Evolutionary conservation across 139 green algal species (phyloP).

Genomic region (Micractinium conductrix): DNA sequence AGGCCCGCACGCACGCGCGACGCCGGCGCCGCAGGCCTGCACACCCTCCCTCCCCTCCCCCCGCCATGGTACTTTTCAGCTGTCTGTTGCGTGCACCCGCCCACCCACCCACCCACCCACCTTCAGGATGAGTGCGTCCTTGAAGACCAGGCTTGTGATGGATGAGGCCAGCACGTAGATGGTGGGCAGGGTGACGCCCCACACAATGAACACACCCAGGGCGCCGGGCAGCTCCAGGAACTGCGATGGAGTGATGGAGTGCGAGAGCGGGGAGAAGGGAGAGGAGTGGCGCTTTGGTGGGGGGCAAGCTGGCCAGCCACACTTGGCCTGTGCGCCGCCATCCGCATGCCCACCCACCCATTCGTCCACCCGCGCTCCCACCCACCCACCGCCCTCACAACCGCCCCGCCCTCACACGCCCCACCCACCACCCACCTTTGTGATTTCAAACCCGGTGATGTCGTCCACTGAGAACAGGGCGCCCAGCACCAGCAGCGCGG

Average conservation of each 20-base stretch:
- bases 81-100: too few species aligned
- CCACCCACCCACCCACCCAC: too few species aligned
- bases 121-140: constrained; percentile 83
- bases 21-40: too few species aligned
- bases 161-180: constrained; percentile 79
- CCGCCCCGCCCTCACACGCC: constrained; percentile 30
- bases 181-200: constrained; percentile 83
- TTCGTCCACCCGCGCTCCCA: too few species aligned
- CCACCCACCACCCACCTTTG: constrained; percentile 38
- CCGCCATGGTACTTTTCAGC: too few species aligned
- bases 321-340: too few species aligned
- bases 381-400: too few species aligned
- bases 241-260: not conserved
- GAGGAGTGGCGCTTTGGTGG: too few species aligned
- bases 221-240: constrained; percentile 78
- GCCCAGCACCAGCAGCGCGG: constrained; percentile 70
- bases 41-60: too few species aligned
- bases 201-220: constrained; percentile 81
- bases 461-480: constrained; percentile 84
- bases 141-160: constrained; percentile 87
- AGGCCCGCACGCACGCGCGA: too few species aligned
- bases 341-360: too few species aligned
- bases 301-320: too few species aligned
- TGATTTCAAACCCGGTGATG: constrained; percentile 87
- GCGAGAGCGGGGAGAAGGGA: not conserved